phyloP scores from a whole-genome alignment of 225 moss, liverwort and hornwort species.

The Thuidium tamariscinum region DNA sequence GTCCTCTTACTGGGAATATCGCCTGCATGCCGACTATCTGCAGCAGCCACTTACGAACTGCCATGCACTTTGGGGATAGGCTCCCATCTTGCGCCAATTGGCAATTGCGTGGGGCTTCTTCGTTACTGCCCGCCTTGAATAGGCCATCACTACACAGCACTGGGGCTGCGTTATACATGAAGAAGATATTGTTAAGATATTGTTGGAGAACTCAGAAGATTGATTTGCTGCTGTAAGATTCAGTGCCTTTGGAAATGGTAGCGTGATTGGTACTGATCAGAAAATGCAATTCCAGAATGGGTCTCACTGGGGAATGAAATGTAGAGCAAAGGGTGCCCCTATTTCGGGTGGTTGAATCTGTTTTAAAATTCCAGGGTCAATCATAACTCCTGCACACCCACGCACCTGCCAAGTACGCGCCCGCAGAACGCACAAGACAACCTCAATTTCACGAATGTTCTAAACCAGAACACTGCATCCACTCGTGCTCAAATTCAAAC shows the following conservation, averaged over 20 bases:
- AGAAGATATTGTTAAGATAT: background rate
- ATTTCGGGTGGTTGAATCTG: background rate
- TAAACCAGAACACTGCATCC: background rate
- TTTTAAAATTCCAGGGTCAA: background rate
- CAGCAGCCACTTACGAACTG: background rate
- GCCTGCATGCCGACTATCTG: background rate
- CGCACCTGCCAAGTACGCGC: background rate
- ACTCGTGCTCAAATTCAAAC: background rate
- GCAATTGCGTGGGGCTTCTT: background rate
- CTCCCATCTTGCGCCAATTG: background rate
- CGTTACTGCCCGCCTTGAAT: background rate
- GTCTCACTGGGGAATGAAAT: background rate
- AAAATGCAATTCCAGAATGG: background rate
- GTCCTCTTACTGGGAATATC: background rate
- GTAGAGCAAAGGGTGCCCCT: background rate
- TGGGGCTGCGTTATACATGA: too few relatives aligned
- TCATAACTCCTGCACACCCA: background rate
- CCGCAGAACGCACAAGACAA: background rate
- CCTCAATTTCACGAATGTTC: background rate
- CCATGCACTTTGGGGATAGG: background rate
- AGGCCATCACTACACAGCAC: background rate
- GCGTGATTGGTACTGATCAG: background rate
- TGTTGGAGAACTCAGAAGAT: background rate
- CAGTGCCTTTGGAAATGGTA: background rate
- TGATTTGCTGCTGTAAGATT: background rate